These are phyloP conservation scores for Ceratocystis lukuohia DNA, from an alignment of 2,329 filamentous ascomycete species.

Conservation along the genomic window DNA sequence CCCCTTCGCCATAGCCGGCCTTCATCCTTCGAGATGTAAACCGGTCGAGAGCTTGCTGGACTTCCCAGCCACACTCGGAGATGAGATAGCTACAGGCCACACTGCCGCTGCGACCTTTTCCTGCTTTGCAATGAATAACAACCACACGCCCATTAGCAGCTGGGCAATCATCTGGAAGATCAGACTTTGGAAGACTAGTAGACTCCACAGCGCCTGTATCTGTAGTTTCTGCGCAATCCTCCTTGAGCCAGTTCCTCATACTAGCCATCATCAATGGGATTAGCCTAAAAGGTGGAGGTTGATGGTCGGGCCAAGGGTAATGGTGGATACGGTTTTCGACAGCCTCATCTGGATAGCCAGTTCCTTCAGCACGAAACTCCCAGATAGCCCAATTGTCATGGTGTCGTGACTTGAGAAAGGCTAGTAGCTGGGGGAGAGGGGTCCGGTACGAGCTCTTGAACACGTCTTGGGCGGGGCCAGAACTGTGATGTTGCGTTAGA, in stretches of 20 bases:
- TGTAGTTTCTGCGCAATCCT: conserved; percentile 21
- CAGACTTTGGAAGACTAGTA: neutral
- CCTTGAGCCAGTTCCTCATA: conserved; percentile 77
- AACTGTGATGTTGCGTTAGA: conserved; percentile 41
- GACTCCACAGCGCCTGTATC: neutral
- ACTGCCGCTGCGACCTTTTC: conserved; percentile 85
- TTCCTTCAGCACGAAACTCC: conserved; percentile 95
- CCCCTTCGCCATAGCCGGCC: conserved; percentile 72
- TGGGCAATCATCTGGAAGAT: conserved; percentile 16
- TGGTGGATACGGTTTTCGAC: conserved; percentile 78
- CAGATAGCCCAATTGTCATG: conserved; percentile 81
- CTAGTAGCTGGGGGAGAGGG: conserved; percentile 72
- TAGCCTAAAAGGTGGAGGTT: conserved; percentile 82
- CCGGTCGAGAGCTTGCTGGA: conserved; percentile 39
- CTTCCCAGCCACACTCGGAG: conserved; percentile 57
- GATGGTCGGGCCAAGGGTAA: conserved; percentile 94
- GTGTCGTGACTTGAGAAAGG: conserved; percentile 78
- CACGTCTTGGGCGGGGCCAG: conserved; percentile 78
- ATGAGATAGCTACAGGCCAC: conserved; percentile 82
- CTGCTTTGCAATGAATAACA: conserved; percentile 94
- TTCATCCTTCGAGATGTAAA: conserved; percentile 79
- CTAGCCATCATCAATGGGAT: conserved; percentile 81
- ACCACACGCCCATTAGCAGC: conserved; percentile 38
- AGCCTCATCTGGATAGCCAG: conserved; percentile 81
- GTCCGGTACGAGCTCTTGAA: conserved; percentile 90